Evolutionary conservation across 2,329 filamentous ascomycete genomes (phyloP), one percentile per base, ranked within the genome.

Genomic region (Neopestalotiopsis rosae): DNA sequence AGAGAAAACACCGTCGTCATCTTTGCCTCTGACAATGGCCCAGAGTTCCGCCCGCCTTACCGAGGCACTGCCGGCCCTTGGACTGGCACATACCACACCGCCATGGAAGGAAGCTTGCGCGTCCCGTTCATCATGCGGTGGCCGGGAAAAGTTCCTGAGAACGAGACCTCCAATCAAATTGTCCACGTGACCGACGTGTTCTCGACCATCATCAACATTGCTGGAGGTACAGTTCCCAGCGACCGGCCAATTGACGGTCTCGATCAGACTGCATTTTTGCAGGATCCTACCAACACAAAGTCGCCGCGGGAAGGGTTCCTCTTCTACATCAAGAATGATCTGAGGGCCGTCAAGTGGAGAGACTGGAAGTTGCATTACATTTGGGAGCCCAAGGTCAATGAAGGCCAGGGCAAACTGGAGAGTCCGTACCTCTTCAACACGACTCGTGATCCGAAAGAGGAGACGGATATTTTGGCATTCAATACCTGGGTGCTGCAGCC

Each of bases 1-100:
- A 67, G 74, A 0, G 74, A 78, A 0, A 79, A 80, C 38, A 80
- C 77, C 0, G 72, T 79, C 7, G 66, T 80, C 71, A 77, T 80
- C 13, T 80, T 80, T 58, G 77, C 78, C 1, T 80, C 79, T 0
- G 79, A 80, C 69, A 80, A 80, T 10, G 79, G 79, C 0, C 78
- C 79, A 0, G 79, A 80, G 66, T 80, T 80, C 45, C 68, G 79
- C 17, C 68, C 72, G 0, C 78, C 78, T 0, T 79, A 79, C 59
- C 72, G 69, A 0, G 78, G 78, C 0, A 80, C 78, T 0, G 79
- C 78, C 0, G 78, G 79, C 0, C 78, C 77, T 0, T 80, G 78
- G 79, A 73, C 74, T 0, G 79, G 79, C 1, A 80, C 79, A 0
- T 80, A 79, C 20, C 78, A 80, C 30, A 80, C 78, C 0, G 78